Evolutionary conservation across 2,329 filamentous ascomycete species (phyloP), one percentile per base, ranked within the genome.

Genomic region (Paecilomyces sp.): DNA sequence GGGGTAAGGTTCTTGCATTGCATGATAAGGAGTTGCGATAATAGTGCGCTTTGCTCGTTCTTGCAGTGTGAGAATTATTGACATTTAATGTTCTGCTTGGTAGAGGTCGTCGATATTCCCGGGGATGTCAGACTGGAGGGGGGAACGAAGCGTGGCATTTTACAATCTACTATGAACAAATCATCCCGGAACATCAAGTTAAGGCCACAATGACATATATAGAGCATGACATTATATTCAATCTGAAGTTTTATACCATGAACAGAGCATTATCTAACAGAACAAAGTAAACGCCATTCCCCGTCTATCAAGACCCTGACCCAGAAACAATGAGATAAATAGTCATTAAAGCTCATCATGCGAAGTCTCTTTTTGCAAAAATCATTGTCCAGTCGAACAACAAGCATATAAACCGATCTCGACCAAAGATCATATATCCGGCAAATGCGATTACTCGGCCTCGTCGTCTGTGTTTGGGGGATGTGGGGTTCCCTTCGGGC

Each of bases 401-500:
- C 25, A 60, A 55, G 50, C 58, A 57, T 57, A 33, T 52, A 60
- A 34, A 54, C 22, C 13, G 25, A 59, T 4, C 22, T 58, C 57
- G 53, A 56, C 58, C 36, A 54, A 53, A 57, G 54, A 53, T 36
- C 25, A 25, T 53, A n/a, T 22, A 36, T 41, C 53, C 47, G 56
- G 55, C 56, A 54, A 56, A 53, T n/a, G 18, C 11, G 30, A 58
- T 56, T 54, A 64, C 62, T 71, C 72, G 30, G 70, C 85, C 73
- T 93, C 90, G 64, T 92, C 90, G 67, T 93, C 90, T 18, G 88
- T 92, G 73, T 93, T 90, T 8, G 76, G 77, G 6, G 89, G 89
- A 72, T 89, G 86, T 31, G 89, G 89, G 3, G 90, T 93, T 4
- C 90, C 91, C 84, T 92, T 92, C 65, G 89, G 89, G 69, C 85